These are phyloP conservation scores for Mortierella hygrophila DNA, from an alignment of 192 early-diverging fungal genomes.

Conservation along the genomic window DNA sequence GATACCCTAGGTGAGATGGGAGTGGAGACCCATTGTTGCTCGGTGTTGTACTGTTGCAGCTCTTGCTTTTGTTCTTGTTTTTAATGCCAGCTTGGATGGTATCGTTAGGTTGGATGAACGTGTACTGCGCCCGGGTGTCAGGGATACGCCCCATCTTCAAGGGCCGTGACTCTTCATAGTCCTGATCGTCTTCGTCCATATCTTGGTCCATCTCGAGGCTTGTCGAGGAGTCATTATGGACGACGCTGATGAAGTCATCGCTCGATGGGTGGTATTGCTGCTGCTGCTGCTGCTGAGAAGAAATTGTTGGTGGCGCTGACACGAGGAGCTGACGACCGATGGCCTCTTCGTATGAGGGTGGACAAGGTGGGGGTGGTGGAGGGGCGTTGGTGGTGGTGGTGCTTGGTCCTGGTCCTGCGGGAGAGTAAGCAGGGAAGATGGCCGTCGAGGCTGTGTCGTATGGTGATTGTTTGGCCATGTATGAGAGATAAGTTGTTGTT, in stretches of 20 bases:
- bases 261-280: background rate
- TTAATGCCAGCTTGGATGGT: conserved; percentile 10
- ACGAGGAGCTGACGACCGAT: background rate
- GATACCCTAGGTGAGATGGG: background rate
- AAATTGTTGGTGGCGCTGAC: background rate
- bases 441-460: background rate
- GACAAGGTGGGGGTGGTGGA: background rate
- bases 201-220: conserved; percentile 5
- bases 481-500: background rate
- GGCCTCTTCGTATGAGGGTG: conserved; percentile 36
- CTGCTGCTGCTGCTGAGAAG: too few species aligned
- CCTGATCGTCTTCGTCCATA: conserved; percentile 34
- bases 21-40: background rate
- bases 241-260: background rate
- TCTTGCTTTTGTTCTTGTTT: background rate
- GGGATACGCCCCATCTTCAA: conserved; percentile 43
- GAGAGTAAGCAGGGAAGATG: background rate
- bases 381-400: background rate
- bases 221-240: background rate
- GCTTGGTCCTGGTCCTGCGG: background rate
- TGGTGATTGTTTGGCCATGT: background rate
- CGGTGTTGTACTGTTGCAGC: background rate
- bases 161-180: conserved; percentile 45
- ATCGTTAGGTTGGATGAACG: conserved; percentile 42
- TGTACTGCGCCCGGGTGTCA: conserved; percentile 30